Evolutionary conservation across 148 eudicot genomes (phyloP).

Genomic region (Silene conica): DNA sequence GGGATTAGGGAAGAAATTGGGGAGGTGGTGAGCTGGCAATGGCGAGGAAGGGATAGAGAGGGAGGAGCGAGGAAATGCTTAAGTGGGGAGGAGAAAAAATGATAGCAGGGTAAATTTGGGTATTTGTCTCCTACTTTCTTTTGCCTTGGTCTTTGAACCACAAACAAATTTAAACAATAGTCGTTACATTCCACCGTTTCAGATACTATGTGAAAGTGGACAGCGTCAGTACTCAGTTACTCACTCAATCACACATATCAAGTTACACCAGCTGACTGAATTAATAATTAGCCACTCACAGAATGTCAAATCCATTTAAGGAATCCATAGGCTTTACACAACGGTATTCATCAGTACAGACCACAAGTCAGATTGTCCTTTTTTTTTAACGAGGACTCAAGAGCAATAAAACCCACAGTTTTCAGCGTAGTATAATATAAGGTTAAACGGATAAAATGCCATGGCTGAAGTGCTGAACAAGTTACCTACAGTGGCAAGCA

Average conservation of each 20-base stretch:
- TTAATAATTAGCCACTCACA: background rate
- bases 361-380: background rate
- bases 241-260: background rate
- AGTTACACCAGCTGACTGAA: background rate
- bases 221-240: too few species aligned
- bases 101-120: background rate
- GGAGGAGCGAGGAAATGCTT: background rate
- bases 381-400: background rate
- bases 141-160: background rate
- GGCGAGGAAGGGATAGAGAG: background rate
- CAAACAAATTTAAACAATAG: background rate
- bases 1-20: background rate
- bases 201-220: background rate
- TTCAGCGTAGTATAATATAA: background rate
- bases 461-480: constrained; percentile 15
- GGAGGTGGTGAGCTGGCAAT: background rate
- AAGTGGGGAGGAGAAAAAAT: background rate
- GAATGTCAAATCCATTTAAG: background rate
- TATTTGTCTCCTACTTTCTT: background rate
- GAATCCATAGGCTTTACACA: background rate
- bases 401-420: background rate
- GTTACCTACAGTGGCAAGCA: constrained; percentile 68
- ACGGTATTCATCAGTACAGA: background rate
- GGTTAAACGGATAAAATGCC: background rate
- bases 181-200: background rate